Percentiles rank a stretch among this genome's conserved stretches.
phyloP scores from a whole-genome alignment of 495 filamentous ascomycete species.

The Aspergillus bertholletiae region DNA sequence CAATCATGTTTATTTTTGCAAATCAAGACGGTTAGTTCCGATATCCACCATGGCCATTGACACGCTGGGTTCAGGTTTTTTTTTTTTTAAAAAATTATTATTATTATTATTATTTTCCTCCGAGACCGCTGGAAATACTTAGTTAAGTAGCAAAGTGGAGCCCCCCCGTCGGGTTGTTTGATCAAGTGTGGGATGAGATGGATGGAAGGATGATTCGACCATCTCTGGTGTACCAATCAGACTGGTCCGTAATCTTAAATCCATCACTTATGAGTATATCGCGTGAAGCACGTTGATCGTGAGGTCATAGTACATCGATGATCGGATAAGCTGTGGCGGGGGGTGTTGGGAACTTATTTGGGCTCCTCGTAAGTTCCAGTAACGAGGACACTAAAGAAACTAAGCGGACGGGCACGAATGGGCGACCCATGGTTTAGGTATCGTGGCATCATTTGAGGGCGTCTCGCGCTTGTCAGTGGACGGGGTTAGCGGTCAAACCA shows the following conservation, averaged over 20 bases:
- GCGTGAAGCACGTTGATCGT: conserved; percentile 3
- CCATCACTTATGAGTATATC: background rate
- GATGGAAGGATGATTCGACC: background rate
- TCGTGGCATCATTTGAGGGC: background rate
- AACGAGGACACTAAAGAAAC: background rate
- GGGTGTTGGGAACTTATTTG: background rate
- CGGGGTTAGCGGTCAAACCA: background rate
- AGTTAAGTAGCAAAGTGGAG: background rate
- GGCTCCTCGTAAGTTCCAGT: background rate
- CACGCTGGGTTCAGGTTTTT: background rate
- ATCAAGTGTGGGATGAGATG: background rate
- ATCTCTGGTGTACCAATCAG: background rate
- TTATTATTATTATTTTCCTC: too few species aligned
- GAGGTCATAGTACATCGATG: conserved; percentile 3
- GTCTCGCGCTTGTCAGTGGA: background rate
- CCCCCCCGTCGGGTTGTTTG: background rate
- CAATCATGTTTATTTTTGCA: conserved; percentile 14
- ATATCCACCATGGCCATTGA: too few species aligned
- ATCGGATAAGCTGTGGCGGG: background rate
- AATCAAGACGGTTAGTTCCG: too few species aligned
- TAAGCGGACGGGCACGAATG: background rate
- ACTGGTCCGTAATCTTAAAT: background rate
- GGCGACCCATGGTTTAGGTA: too few species aligned
- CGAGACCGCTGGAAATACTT: background rate
- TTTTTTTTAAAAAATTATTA: too few species aligned